These are phyloP conservation scores for Apostasia ramifera DNA, from an alignment of 106 monocot species.

Conservation along the genomic window DNA sequence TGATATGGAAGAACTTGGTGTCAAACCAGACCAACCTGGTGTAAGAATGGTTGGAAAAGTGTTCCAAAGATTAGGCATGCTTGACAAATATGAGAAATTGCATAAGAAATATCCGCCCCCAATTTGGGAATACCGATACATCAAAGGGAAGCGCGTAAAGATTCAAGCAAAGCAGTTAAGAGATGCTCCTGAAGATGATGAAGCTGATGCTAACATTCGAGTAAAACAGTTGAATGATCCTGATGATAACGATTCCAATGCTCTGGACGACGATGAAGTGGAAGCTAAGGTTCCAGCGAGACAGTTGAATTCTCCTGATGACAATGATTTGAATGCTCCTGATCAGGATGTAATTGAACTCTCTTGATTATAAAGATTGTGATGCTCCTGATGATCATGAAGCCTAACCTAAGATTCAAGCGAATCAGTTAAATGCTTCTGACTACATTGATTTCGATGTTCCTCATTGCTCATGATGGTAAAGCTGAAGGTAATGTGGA, in stretches of 20 bases:
- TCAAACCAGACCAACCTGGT: slow-evolving; percentile 53
- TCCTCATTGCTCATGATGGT: too few relatives aligned
- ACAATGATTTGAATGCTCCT: too few relatives aligned
- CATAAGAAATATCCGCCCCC: slow-evolving; percentile 76
- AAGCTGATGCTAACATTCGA: not conserved
- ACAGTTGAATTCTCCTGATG: too few relatives aligned
- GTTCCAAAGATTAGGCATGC: slow-evolving; percentile 71
- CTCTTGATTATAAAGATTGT: too few relatives aligned
- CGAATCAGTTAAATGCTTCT: too few relatives aligned
- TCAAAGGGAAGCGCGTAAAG: slow-evolving; percentile 85
- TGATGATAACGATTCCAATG: not conserved
- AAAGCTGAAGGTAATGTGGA: too few relatives aligned
- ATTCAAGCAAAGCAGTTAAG: slow-evolving; percentile 26
- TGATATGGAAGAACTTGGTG: slow-evolving; percentile 90
- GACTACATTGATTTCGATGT: too few relatives aligned
- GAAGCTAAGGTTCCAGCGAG: not conserved
- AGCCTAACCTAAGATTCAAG: too few relatives aligned
- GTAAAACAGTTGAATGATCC: not conserved
- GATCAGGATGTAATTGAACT: too few relatives aligned
- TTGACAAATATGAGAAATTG: slow-evolving; percentile 68
- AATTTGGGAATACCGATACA: slow-evolving; percentile 82
- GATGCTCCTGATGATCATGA: too few relatives aligned
- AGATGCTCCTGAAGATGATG: not conserved
- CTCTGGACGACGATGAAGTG: not conserved
- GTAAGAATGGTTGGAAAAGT: slow-evolving; percentile 66